These are phyloP conservation scores for Malbranchea zuffiana DNA, from an alignment of 2,329 filamentous ascomycete species.

Conservation along the genomic window DNA sequence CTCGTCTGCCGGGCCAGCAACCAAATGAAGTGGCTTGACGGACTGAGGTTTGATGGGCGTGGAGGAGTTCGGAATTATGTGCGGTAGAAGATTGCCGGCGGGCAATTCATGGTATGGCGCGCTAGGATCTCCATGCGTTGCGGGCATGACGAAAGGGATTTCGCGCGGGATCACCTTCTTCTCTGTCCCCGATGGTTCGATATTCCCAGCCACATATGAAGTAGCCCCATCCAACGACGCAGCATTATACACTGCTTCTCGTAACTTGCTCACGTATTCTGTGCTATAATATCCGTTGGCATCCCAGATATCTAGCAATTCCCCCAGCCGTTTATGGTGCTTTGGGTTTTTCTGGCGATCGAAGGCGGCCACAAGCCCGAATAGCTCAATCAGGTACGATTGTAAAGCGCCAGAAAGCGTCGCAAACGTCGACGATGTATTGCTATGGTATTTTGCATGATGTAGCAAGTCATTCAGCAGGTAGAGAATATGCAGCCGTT, in stretches of 20 bases:
- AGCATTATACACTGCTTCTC: slow-evolving; percentile 44
- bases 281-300: slow-evolving; percentile 51
- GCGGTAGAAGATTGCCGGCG: slow-evolving; percentile 68
- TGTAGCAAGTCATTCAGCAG: slow-evolving; percentile 68
- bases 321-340: slow-evolving; percentile 52
- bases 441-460: slow-evolving; percentile 48
- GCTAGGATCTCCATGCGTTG: slow-evolving; percentile 62
- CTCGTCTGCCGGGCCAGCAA: slow-evolving; percentile 56
- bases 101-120: slow-evolving; percentile 73
- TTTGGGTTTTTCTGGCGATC: slow-evolving; percentile 51
- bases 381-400: slow-evolving; percentile 51
- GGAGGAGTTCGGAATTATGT: slow-evolving; percentile 64
- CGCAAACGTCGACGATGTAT: slow-evolving; percentile 33
- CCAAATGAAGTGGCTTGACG: slow-evolving; percentile 61
- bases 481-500: slow-evolving; percentile 65
- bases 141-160: slow-evolving; percentile 59
- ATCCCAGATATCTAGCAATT: slow-evolving; percentile 61
- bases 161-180: slow-evolving; percentile 38
- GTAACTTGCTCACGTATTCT: slow-evolving; percentile 48
- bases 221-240: slow-evolving; percentile 24
- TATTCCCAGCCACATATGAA: slow-evolving; percentile 21
- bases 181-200: slow-evolving; percentile 24
- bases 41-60: slow-evolving; percentile 60
- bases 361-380: slow-evolving; percentile 43
- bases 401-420: slow-evolving; percentile 48